Evolutionary conservation across 2,329 filamentous ascomycete species (phyloP), one percentile per base, ranked within the genome.

Genomic region (Delphinella strobiligena): DNA sequence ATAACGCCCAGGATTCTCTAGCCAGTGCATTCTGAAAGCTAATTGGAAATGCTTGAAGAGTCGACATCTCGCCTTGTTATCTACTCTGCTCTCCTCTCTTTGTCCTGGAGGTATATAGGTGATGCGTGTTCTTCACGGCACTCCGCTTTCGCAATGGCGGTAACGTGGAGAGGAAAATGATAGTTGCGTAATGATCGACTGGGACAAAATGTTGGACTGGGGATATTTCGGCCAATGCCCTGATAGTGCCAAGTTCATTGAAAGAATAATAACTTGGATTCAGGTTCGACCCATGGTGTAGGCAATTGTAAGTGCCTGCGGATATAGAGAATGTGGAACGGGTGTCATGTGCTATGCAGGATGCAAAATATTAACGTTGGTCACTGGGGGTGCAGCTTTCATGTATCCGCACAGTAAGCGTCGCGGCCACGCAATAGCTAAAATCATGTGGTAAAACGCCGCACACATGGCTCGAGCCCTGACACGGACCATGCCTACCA

Each of bases 1-100:
- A 43, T 12, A 45, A 31, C 5, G 36, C 36, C 34, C 41, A 45
- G 11, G 43, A 42, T 34, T 45, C 43, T 16, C 22, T 38, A 22
- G 35, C 36, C 12, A 45, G 36, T 2, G 37, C 29, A 27, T 37
- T 36, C 29, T 38, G 41, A 18, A 45, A 45, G 15, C 22, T 27
- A 17, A 38, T 29, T n/a, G 39, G 30, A 14, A 45, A 43, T 9
- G 40, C 43, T 27, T 27, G 22, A 27, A 7, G 12, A 7, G 7
- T 12, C 22, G 22, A 12, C 22, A 27, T 27, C 22, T 12, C 12
- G 22, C 22, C 22, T 12, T 12, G 7, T 7, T 12, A 7, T 27
- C 7, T 27, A 12, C 22, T 27, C 22, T 27, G n/a, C n/a, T n/a
- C n/a, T n/a, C n/a, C 12, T 27, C 22, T 27, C 22, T 27, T 7